Percentiles rank a stretch among this genome's conserved stretches.
phyloP scores from a whole-genome alignment of 106 monocot species.

The Dendrobium nobile region DNA sequence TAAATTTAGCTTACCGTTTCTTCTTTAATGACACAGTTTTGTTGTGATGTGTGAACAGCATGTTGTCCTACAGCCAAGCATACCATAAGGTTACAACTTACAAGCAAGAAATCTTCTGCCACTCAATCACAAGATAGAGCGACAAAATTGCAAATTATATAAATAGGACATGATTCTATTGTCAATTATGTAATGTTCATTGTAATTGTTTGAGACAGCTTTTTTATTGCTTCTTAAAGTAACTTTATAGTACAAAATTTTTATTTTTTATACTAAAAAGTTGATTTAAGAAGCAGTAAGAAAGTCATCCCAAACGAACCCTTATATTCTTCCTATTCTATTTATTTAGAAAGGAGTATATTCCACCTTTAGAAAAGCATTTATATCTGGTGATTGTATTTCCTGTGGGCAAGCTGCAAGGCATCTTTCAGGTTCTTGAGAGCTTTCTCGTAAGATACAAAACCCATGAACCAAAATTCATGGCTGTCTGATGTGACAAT shows the following conservation, averaged over 20 bases:
- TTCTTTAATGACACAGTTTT: not conserved
- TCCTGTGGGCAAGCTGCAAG: slow-evolving; percentile 15
- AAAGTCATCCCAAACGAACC: too few species aligned
- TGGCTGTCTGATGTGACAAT: slow-evolving; percentile 48
- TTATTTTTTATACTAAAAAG: too few species aligned
- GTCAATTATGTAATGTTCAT: not conserved
- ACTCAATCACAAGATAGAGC: not conserved
- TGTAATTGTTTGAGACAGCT: not conserved
- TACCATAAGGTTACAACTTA: not conserved
- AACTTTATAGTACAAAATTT: too few species aligned
- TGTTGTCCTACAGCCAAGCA: slow-evolving; percentile 33
- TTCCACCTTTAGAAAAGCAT: not conserved
- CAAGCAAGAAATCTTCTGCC: not conserved
- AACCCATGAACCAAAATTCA: slow-evolving; percentile 97
- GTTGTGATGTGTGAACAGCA: slow-evolving; percentile 32
- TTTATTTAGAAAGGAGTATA: not conserved
- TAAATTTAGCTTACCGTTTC: not conserved
- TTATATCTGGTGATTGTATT: not conserved
- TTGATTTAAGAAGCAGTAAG: too few species aligned
- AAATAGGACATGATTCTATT: not conserved
- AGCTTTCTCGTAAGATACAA: slow-evolving; percentile 88
- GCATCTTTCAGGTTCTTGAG: slow-evolving; percentile 63
- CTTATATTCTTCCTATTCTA: not conserved
- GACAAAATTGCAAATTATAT: not conserved
- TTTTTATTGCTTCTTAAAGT: too few species aligned